Evolutionary conservation across 2,329 filamentous ascomycete genomes (phyloP).

Genomic region (Dendryphion nanum): DNA sequence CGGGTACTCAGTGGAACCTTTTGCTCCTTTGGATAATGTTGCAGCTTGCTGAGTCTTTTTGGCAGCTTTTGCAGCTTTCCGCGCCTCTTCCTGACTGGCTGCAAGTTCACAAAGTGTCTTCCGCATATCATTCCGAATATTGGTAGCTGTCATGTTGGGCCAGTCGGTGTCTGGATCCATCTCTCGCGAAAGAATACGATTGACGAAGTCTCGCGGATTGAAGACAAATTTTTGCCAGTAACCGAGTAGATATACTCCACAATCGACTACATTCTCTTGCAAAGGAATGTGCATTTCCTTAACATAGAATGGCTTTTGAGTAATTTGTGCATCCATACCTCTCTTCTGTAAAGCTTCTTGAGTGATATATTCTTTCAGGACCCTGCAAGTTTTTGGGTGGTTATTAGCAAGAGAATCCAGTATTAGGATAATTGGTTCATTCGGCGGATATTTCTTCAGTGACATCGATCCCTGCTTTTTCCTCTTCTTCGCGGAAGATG

Average conservation of each 20-base stretch:
- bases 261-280: constrained; percentile 85
- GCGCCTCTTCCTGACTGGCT: constrained; percentile 23
- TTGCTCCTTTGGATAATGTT: too few relatives aligned
- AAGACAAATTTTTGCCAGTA: constrained; percentile 82
- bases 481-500: constrained; percentile 13
- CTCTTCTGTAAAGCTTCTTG: constrained; percentile 69
- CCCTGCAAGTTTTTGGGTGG: constrained; percentile 63
- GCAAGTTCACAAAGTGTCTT: constrained; percentile 55
- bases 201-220: constrained; percentile 68
- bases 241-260: constrained; percentile 80
- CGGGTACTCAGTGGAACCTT: too few relatives aligned
- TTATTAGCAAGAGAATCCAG: constrained; percentile 76
- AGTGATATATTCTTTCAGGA: constrained; percentile 73
- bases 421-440: constrained; percentile 70
- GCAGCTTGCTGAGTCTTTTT: neutral
- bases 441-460: constrained; percentile 29
- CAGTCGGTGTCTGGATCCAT: constrained; percentile 58
- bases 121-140: constrained; percentile 66
- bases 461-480: constrained; percentile 20
- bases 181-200: constrained; percentile 63
- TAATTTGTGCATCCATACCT: constrained; percentile 46
- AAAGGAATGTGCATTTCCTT: constrained; percentile 63
- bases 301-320: constrained; percentile 63
- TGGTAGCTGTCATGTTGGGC: constrained; percentile 53
- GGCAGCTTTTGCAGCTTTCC: constrained; percentile 2